These are phyloP conservation scores for Hypoxylon sp. DNA, from an alignment of 2,329 filamentous ascomycete species.

Conservation along the genomic window DNA sequence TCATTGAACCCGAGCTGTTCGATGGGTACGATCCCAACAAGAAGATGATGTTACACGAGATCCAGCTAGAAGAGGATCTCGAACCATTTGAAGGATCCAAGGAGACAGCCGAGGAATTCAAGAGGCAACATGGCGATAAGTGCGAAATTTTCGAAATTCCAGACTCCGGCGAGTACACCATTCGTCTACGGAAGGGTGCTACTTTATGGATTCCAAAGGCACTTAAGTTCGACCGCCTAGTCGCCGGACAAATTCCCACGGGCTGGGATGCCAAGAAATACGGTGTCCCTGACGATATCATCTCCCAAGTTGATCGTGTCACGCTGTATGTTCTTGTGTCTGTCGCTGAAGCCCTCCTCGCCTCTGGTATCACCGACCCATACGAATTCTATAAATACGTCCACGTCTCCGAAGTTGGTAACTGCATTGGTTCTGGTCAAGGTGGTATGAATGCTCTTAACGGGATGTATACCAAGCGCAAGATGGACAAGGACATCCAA, in stretches of 20 bases:
- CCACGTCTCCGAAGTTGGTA: conserved; percentile 96
- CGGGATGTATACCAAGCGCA: conserved; percentile 98
- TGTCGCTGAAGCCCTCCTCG: conserved; percentile 90
- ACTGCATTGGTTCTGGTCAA: conserved; percentile 98
- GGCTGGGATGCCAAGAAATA: conserved; percentile 98
- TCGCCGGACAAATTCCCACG: conserved; percentile 95
- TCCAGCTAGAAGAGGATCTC: conserved; percentile 96
- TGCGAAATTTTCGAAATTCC: conserved; percentile 97
- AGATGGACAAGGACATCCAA: conserved; percentile 95
- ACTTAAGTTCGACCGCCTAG: conserved; percentile 94
- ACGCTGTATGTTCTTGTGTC: conserved; percentile 96
- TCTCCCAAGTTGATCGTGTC: conserved; percentile 96
- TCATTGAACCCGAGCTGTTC: conserved; percentile 98
- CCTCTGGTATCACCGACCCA: conserved; percentile 95
- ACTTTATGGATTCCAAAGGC: conserved; percentile 97
- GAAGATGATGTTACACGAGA: conserved; percentile 98
- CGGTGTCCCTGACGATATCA: conserved; percentile 97
- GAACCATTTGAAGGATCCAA: conserved; percentile 98
- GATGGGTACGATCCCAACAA: conserved; percentile 97
- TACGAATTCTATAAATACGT: conserved; percentile 99
- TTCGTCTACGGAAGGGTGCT: conserved; percentile 95
- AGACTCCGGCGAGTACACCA: conserved; percentile 93
- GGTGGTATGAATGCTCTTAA: conserved; percentile 92
- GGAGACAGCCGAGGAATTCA: conserved; percentile 97
- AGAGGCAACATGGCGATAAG: conserved; percentile 96